Evolutionary conservation across 139 green algal species (phyloP).

Genomic region (Micractinium sp.): DNA sequence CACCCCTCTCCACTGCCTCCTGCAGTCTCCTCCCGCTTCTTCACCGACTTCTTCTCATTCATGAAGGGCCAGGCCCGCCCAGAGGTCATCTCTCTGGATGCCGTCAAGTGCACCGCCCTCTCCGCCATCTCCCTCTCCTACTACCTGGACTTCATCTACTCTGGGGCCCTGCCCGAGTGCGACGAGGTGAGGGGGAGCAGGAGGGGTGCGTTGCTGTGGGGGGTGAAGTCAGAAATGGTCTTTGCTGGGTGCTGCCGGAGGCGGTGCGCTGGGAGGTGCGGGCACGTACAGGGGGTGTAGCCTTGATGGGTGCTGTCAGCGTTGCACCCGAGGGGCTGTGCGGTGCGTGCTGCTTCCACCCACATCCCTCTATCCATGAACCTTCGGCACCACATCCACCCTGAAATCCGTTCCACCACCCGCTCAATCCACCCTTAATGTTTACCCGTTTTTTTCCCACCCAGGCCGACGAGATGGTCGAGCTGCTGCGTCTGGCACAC

Average conservation of each 20-base stretch:
- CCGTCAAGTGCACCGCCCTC: not conserved
- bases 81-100: not conserved
- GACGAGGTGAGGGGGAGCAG: not conserved
- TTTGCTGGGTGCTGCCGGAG: not conserved
- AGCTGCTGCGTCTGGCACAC: constrained; percentile 1
- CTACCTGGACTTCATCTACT: constrained; percentile 6
- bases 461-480: not conserved
- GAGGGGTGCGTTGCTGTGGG: not conserved
- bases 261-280: no score
- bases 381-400: no score
- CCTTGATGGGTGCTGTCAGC: no score
- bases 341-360: not conserved
- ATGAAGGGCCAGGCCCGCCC: not conserved
- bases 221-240: not conserved
- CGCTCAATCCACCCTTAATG: not conserved
- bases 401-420: not conserved
- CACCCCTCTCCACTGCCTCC: not conserved
- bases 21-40: constrained; percentile 12
- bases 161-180: not conserved
- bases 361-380: no score
- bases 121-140: not conserved
- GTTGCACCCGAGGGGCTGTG: no score
- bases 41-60: constrained; percentile 1
- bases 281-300: no score
- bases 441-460: not conserved